Base-by-base conservation (phyloP, 1,284 basidiomycete species). In the Puccinia hordei region DNA sequence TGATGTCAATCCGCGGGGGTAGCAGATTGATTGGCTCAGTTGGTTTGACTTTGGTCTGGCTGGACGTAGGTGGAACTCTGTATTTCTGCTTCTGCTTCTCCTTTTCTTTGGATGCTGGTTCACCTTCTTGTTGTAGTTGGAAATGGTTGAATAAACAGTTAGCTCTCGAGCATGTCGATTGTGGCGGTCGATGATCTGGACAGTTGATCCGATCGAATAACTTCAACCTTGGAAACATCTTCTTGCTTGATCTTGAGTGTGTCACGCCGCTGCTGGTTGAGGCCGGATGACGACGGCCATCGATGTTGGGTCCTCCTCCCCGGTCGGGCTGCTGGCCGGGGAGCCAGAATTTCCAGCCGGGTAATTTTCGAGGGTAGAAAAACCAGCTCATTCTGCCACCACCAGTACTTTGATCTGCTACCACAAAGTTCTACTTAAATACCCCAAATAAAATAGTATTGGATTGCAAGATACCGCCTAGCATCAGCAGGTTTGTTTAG, bases 151-250 rank as follows among this genome's bases (percentile, higher is more conserved):
- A 77, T 19, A 77, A 24, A 57, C 81, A 82, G 9, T 81, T 65
- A 41, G 38, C 61, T 38, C 49, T 74, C 46, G 33, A 81, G 46
- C 61, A 81, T 51, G 53, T 55, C 53, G 72, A 69, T 49, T 24
- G 73, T 22, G 73, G 84, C 0, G 87, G 87, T 33, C 89, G 87
- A 71, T 82, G 84, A 44, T 90, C 88, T 17, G 92, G 92, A 87
- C 92, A 93, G 27, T 88, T 85, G n/a, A 90, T 83, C 3, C 86
- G 85, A 30, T 87, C 87, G 85, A 93, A 92, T 15, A 91, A 87
- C 13, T 88, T 87, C 9, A 88, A 84, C 0, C 89, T 86, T 13
- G 91, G 88, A 85, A 93, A 93, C 92, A 93, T 93, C 19, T 63
- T 63, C 46, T 49, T 15, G 46, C 46, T 49, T 19, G 46, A 49